Conservation (phyloP, 495 filamentous ascomycete species). For the Aspergillus saccharolyticus region DNA sequence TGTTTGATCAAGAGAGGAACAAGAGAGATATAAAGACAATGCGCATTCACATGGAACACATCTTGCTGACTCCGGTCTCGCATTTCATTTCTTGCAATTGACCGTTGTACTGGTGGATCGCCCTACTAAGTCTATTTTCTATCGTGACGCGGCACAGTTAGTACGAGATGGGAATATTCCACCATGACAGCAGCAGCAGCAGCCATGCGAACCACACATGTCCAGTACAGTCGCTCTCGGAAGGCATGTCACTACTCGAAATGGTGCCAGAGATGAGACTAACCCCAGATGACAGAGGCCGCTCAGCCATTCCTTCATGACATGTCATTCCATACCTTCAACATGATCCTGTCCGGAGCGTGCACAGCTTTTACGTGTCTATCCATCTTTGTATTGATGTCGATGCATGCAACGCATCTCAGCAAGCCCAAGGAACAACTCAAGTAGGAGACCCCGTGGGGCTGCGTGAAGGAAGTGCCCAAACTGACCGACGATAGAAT, state of each 20-base stretch:
- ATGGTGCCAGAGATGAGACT: background rate
- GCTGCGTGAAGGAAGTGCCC: background rate
- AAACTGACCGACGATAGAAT: constrained; percentile 15
- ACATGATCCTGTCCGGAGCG: constrained; percentile 21
- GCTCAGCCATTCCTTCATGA: constrained; percentile 10
- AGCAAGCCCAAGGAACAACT: constrained; percentile 28
- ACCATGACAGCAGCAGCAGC: background rate
- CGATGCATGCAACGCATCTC: constrained; percentile 23
- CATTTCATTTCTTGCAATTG: too few species aligned
- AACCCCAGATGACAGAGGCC: background rate
- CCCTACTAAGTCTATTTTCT: too few species aligned
- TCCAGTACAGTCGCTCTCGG: background rate
- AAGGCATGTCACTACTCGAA: background rate
- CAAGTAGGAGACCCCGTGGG: constrained; percentile 14
- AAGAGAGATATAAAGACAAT: background rate
- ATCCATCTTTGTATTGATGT: constrained; percentile 15
- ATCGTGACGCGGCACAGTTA: too few species aligned
- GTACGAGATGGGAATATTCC: background rate
- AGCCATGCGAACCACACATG: background rate
- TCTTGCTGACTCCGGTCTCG: background rate
- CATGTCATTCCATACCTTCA: constrained; percentile 21
- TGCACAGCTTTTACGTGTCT: constrained; percentile 16
- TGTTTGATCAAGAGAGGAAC: too few species aligned
- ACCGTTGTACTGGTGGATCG: too few species aligned
- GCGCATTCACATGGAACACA: background rate